A percentile compares a stretch with the other conserved stretches of the same genome.
Evolutionary conservation across 352 stramenopile genomes (phyloP).

Genomic region (Aphanomyces stellatus): DNA sequence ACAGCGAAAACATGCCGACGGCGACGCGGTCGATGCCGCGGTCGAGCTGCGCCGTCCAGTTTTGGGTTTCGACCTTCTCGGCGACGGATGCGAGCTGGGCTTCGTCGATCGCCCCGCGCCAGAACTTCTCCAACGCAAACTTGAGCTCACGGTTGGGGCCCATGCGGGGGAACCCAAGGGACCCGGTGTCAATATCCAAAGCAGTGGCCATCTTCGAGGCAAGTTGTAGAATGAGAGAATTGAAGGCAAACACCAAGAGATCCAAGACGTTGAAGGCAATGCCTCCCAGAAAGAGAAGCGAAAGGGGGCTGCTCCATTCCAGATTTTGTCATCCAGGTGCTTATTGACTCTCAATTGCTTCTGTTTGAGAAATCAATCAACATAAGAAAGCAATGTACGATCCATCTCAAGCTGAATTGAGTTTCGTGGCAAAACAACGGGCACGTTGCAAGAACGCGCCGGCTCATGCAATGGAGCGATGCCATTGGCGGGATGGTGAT

Average conservation of each 20-base stretch:
- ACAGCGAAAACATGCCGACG: constrained; percentile 85
- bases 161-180: constrained; percentile 88
- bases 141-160: constrained; percentile 91
- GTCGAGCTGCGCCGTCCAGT: constrained; percentile 81
- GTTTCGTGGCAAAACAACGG: too few relatives aligned
- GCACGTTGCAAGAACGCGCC: not conserved
- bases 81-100: constrained; percentile 73
- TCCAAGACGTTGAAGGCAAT: too few relatives aligned
- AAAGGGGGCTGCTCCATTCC: too few relatives aligned
- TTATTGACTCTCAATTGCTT: too few relatives aligned
- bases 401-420: not conserved
- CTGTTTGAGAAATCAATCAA: too few relatives aligned
- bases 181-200: constrained; percentile 48
- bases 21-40: constrained; percentile 68
- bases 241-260: not conserved
- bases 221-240: constrained; percentile 14
- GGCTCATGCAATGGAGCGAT: not conserved
- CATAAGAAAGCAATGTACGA: too few relatives aligned
- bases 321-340: too few relatives aligned
- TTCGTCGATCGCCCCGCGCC: constrained; percentile 73
- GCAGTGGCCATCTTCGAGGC: not conserved
- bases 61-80: constrained; percentile 64
- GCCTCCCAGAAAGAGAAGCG: too few relatives aligned
- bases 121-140: constrained; percentile 91
- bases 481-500: not conserved